Conservation (phyloP, 345 rosid genomes). For the Dovyalis caffra region DNA sequence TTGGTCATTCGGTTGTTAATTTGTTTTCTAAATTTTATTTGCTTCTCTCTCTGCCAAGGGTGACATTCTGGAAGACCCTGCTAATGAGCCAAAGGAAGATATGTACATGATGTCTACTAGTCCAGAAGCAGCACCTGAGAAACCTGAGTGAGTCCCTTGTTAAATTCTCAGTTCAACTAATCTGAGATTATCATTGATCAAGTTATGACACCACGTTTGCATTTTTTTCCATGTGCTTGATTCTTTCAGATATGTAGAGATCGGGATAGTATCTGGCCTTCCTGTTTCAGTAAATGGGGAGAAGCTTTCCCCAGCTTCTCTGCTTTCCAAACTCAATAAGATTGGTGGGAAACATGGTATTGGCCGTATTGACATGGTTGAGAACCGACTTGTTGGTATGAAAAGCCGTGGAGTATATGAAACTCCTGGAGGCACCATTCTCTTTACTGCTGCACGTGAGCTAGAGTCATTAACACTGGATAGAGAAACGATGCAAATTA, state of each 20-base stretch:
- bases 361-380: slow-evolving; percentile 91
- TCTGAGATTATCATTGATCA: not conserved
- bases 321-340: slow-evolving; percentile 65
- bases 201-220: no score
- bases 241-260: slow-evolving; percentile 56
- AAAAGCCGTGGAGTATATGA: slow-evolving; percentile 97
- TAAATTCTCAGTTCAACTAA: not conserved
- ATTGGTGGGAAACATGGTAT: slow-evolving; percentile 82
- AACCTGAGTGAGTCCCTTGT: slow-evolving; percentile 57
- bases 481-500: slow-evolving; percentile 74
- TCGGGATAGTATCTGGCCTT: slow-evolving; percentile 68
- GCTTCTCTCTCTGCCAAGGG: slow-evolving; percentile 49
- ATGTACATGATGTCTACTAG: slow-evolving; percentile 94
- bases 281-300: slow-evolving; percentile 75
- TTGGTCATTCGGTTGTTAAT: not conserved
- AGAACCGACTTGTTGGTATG: slow-evolving; percentile 93
- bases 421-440: slow-evolving; percentile 96
- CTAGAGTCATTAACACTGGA: slow-evolving; percentile 87
- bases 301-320: slow-evolving; percentile 69
- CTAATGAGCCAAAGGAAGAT: slow-evolving; percentile 82
- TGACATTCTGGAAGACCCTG: slow-evolving; percentile 93
- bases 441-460: slow-evolving; percentile 69
- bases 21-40: not conserved
- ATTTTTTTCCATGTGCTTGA: not conserved
- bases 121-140: slow-evolving; percentile 84